Conservation (phyloP, 169 alveolate species). For the Plasmodium gonderi region DNA sequence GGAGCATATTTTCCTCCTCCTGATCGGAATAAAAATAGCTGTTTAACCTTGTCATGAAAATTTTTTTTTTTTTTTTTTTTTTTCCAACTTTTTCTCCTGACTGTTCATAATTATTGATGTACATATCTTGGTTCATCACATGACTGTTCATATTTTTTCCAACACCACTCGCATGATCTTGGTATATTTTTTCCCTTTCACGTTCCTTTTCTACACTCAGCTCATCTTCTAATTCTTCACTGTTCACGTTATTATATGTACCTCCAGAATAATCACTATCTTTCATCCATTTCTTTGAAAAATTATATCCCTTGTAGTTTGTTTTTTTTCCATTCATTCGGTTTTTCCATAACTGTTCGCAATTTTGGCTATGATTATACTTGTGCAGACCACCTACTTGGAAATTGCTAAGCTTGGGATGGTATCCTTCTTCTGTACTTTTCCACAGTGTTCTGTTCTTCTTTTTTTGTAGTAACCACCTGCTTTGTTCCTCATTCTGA, state of each 20-base stretch:
- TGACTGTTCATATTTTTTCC: not conserved
- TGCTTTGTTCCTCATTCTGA: too few relatives aligned
- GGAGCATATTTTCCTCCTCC: not conserved
- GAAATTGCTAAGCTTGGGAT: not conserved
- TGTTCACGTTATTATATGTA: not conserved
- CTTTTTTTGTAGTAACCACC: too few relatives aligned
- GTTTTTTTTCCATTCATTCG: not conserved
- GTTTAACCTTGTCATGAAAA: not conserved
- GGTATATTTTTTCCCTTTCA: not conserved
- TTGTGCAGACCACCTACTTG: not conserved
- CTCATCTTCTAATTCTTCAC: not conserved
- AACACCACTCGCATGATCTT: not conserved
- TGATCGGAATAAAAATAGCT: not conserved
- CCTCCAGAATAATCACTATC: not conserved
- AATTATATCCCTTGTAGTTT: not conserved
- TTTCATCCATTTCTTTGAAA: not conserved
- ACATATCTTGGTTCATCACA: not conserved
- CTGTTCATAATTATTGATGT: not conserved
- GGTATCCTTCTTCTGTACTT: not conserved
- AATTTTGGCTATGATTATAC: too few relatives aligned
- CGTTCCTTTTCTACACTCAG: not conserved
- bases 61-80: slow-evolving; percentile 7
- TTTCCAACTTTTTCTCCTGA: not conserved
- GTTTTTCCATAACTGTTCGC: not conserved
- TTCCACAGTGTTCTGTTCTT: not conserved